Evolutionary conservation across 495 filamentous ascomycete species (phyloP).

Genomic region (Tetracladium setigerum): DNA sequence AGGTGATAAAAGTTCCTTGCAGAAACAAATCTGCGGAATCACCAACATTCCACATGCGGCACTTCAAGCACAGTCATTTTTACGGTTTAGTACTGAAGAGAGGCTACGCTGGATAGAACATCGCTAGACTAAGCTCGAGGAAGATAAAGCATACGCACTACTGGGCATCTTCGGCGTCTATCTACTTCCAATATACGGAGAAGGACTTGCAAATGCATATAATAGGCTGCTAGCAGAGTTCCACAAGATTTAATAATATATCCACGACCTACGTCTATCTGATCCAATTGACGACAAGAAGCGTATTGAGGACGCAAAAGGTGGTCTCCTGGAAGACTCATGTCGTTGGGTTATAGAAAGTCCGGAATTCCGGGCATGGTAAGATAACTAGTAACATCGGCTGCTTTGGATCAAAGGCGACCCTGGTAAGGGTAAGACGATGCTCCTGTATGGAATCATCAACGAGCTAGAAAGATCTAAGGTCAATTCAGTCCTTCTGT

Average conservation of each 20-base stretch:
- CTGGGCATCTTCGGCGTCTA: constrained; percentile 9
- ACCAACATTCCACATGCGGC: neutral
- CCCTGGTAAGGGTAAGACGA: constrained; percentile 43
- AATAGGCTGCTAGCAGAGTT: too few relatives aligned
- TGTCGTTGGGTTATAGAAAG: neutral
- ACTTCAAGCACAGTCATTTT: constrained; percentile 1
- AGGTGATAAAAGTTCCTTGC: constrained; percentile 4
- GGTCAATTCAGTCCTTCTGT: constrained; percentile 9
- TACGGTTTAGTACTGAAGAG: constrained; percentile 3
- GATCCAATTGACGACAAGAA: constrained; percentile 1
- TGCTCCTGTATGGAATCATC: constrained; percentile 33
- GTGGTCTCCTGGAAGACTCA: constrained; percentile 1
- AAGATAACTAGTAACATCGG: neutral
- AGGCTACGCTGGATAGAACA: constrained; percentile 1
- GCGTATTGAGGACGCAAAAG: constrained; percentile 8
- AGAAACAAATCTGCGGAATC: neutral
- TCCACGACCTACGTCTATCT: neutral
- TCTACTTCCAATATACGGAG: constrained; percentile 24
- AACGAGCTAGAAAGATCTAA: neutral
- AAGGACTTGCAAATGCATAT: too few relatives aligned
- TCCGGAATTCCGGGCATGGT: neutral
- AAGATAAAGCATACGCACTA: constrained; percentile 15
- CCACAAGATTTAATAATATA: too few relatives aligned
- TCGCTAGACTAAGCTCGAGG: constrained; percentile 12
- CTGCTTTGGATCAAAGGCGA: constrained; percentile 37